Evolutionary conservation across 2,329 filamentous ascomycete species (phyloP).

Genomic region (Epichloe brachyelytri): DNA sequence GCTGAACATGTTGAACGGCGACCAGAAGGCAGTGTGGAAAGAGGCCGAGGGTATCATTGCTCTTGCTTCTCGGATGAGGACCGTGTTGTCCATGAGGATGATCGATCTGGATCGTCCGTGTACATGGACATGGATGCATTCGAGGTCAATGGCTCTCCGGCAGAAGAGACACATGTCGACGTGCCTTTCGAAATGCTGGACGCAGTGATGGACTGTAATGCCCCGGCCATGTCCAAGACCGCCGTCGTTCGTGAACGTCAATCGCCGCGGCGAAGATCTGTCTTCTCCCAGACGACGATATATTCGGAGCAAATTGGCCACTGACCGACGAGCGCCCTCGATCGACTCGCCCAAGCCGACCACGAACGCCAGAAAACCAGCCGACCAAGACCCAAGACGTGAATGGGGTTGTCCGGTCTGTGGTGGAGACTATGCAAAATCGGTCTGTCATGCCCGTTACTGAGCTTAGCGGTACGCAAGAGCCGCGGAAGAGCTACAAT

Average conservation of each 20-base stretch:
- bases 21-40: conserved; percentile 53
- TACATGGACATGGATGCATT: conserved; percentile 29
- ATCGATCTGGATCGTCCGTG: conserved; percentile 24
- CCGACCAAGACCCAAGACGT: conserved; percentile 23
- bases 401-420: conserved; percentile 42
- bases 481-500: conserved; percentile 17
- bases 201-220: conserved; percentile 28
- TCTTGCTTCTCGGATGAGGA: conserved; percentile 58
- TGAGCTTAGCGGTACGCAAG: conserved; percentile 23
- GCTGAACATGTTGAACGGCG: conserved; percentile 50
- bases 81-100: conserved; percentile 22
- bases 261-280: conserved; percentile 42
- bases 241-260: conserved; percentile 42
- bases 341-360: conserved; percentile 26
- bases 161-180: conserved; percentile 25
- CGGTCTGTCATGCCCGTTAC: conserved; percentile 24
- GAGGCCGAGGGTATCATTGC: conserved; percentile 82
- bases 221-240: conserved; percentile 33
- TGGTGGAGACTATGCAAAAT: conserved; percentile 52
- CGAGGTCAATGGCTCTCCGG: conserved; percentile 32
- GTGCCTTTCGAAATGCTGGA: conserved; percentile 30
- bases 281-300: conserved; percentile 56
- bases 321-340: conserved; percentile 25
- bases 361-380: conserved; percentile 27
- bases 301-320: conserved; percentile 44